Evolutionary conservation across 805 yeast genomes (phyloP), one percentile per base, ranked within the genome.

Genomic region (Lipomyces starkeyi): DNA sequence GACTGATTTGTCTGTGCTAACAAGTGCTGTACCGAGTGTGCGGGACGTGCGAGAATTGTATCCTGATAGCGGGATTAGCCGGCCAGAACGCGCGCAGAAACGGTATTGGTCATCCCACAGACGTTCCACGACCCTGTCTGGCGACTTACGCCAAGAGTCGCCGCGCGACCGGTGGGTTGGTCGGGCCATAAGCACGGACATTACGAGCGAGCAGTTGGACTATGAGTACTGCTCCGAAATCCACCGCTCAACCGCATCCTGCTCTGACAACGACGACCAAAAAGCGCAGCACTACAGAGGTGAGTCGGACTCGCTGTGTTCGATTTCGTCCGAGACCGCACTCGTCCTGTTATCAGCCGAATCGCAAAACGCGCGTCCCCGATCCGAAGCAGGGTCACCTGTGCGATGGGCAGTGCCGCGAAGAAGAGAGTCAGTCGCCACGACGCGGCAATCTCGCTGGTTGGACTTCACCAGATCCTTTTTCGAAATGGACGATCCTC

Each of bases 401-500:
- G 14, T 53, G 37, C 29, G 27, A 13, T 25, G 8, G 27, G 14
- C n/a, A 25, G 13, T 13, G 13, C 27, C 22, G 55, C 55, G 55
- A 52, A 14, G 29, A 29, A 14, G 57, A 53, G 17, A 13, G 17
- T 53, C 34, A 17, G 34, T 17, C 34, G 32, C 34, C 34, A 17
- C 17, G 57, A 57, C 14, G 20, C 59, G 61, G 49, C 67, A 60
- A 57, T 47, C 60, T 6, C 22, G 57, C 25, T 65, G 68, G 68
- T 27, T 65, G n/a, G 59, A 34, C 29, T 22, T 53, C 13, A 61
- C 64, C 22, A 55, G 63, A 22, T 22, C 27, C 34, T 65, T 65
- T 52, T 65, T 65, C 29, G 68, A 63, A 9, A 34, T 58, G 56
- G 65, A 65, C 5, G 65, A 65, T 14, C 57, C 49, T 8, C 27